Conservation (phyloP, 108 stramenopile species). For the Seminavis robusta region DNA sequence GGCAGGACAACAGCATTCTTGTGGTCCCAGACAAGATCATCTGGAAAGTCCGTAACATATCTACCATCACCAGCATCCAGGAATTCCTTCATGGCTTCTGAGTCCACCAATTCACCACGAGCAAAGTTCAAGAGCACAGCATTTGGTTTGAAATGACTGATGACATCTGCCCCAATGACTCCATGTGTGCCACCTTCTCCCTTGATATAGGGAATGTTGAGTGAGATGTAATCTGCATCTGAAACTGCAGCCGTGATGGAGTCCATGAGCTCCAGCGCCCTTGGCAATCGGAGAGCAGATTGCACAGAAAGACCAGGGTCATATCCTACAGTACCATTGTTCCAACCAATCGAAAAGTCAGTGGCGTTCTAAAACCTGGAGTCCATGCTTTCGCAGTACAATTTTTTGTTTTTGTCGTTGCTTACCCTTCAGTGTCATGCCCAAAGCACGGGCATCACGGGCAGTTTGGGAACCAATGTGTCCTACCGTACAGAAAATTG, state of each 20-base stretch:
- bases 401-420: not conserved
- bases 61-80: conserved; percentile 53
- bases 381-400: not conserved
- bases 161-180: conserved; percentile 52
- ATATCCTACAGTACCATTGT: conserved; percentile 41
- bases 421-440: conserved; percentile 49
- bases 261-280: conserved; percentile 44
- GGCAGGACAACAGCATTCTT: conserved; percentile 65
- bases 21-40: conserved; percentile 56
- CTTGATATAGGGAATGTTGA: conserved; percentile 83
- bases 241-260: conserved; percentile 57
- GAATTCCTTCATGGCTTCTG: conserved; percentile 65
- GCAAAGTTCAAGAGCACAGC: conserved; percentile 85
- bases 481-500: conserved; percentile 7
- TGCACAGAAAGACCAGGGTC: conserved; percentile 79
- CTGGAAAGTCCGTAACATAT: conserved; percentile 64
- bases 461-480: conserved; percentile 82
- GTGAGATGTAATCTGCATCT: conserved; percentile 72
- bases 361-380: too few relatives aligned
- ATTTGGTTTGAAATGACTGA: conserved; percentile 60
- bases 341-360: too few relatives aligned
- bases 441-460: conserved; percentile 55
- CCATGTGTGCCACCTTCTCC: conserved; percentile 66
- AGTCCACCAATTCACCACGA: conserved; percentile 81
- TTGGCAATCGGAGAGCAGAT: conserved; percentile 57